Evolutionary conservation across 306 rosid species (phyloP).

Genomic region (Trifolium pratense): DNA sequence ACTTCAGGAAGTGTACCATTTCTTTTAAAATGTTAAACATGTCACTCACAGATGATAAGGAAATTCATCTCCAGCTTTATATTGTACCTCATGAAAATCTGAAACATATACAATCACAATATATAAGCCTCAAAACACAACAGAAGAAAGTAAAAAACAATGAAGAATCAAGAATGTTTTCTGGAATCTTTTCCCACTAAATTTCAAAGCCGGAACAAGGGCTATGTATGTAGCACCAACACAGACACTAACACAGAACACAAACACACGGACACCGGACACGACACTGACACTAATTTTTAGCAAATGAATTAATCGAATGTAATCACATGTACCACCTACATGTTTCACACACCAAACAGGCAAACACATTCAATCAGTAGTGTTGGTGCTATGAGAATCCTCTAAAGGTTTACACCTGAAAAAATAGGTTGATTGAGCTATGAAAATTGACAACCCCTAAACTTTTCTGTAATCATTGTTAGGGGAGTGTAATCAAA

Average conservation of each 20-base stretch:
- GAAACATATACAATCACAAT: conserved; percentile 38
- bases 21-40: conserved; percentile 37
- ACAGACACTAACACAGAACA: too few species aligned
- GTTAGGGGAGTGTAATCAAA: not conserved
- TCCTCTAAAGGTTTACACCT: too few species aligned
- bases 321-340: not conserved
- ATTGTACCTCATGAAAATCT: conserved; percentile 28
- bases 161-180: not conserved
- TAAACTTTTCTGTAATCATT: not conserved
- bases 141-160: conserved; percentile 14
- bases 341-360: too few species aligned
- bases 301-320: not conserved
- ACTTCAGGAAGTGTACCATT: conserved; percentile 26
- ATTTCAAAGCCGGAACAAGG: not conserved
- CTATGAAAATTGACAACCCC: not conserved
- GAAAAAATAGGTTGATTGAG: not conserved
- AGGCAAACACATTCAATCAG: too few species aligned
- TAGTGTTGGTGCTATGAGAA: too few species aligned
- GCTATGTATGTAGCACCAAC: not conserved
- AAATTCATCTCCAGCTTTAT: conserved; percentile 39
- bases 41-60: conserved; percentile 24
- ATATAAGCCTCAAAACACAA: conserved; percentile 27
- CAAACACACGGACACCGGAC: not conserved
- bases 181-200: conserved; percentile 2
- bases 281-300: not conserved